These are phyloP conservation scores for Russula emetica DNA, from an alignment of 768 basidiomycete genomes.

Conservation along the genomic window DNA sequence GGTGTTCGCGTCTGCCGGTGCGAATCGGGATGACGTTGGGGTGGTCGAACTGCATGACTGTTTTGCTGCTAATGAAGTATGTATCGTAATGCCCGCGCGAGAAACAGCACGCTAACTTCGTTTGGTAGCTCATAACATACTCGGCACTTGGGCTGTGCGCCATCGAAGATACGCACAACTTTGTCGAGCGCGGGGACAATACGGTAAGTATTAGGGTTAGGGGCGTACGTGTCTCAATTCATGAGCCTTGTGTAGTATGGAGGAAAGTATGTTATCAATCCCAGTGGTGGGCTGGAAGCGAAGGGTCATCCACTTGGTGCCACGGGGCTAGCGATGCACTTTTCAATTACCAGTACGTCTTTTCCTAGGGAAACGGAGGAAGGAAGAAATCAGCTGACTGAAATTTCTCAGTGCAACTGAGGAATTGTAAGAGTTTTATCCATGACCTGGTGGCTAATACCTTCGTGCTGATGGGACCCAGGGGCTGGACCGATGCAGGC, in stretches of 20 bases:
- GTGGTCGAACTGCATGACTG: conserved; percentile 86
- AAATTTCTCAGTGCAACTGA: conserved; percentile 59
- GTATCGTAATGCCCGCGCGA: not conserved
- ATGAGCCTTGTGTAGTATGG: conserved; percentile 55
- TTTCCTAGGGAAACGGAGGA: not conserved
- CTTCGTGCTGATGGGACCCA: conserved; percentile 29
- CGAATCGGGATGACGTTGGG: conserved; percentile 69
- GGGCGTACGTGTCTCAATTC: not conserved
- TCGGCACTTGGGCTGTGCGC: conserved; percentile 72
- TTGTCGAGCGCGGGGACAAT: conserved; percentile 74
- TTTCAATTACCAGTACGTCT: conserved; percentile 70
- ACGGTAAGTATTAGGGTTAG: conserved; percentile 48
- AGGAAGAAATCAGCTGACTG: not conserved
- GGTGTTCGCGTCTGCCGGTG: conserved; percentile 64
- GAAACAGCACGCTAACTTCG: not conserved
- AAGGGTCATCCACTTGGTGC: conserved; percentile 86
- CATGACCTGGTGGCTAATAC: not conserved
- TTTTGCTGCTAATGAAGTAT: conserved; percentile 76
- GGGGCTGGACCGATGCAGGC: conserved; percentile 87
- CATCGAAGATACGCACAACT: conserved; percentile 60
- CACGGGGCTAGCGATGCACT: conserved; percentile 82
- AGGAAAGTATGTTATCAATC: conserved; percentile 81
- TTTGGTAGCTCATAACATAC: conserved; percentile 66
- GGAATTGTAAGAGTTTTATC: conserved; percentile 47
- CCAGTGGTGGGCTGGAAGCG: conserved; percentile 82